phyloP scores from a whole-genome alignment of 805 yeast genomes.

The Ogataea corticis region DNA sequence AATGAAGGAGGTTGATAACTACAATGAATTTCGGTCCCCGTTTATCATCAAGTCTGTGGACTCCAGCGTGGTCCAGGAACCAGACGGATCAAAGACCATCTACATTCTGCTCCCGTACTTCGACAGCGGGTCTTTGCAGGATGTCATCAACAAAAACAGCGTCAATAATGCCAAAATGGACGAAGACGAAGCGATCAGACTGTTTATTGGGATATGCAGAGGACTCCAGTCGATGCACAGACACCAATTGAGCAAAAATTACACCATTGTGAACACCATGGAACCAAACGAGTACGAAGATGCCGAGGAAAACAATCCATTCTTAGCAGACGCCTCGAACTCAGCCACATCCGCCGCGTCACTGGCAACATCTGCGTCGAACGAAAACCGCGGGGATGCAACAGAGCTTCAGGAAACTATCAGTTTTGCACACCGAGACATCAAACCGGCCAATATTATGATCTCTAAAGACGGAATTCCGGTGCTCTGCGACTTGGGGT shows the following conservation, averaged over 20 bases:
- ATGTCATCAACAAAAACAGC: conserved; percentile 64
- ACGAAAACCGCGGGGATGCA: conserved; percentile 28
- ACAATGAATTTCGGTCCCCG: conserved; percentile 68
- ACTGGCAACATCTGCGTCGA: background rate
- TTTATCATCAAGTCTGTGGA: conserved; percentile 70
- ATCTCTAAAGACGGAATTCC: conserved; percentile 71
- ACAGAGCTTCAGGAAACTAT: conserved; percentile 57
- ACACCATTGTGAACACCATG: conserved; percentile 19
- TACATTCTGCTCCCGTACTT: conserved; percentile 80
- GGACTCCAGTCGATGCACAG: conserved; percentile 79
- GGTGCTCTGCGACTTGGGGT: conserved; percentile 82
- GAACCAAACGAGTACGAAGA: conserved; percentile 19
- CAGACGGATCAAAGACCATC: conserved; percentile 77
- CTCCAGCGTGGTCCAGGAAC: conserved; percentile 68
- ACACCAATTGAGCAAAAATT: conserved; percentile 39
- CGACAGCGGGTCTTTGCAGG: conserved; percentile 74
- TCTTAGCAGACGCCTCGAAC: conserved; percentile 12
- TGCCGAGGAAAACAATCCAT: conserved; percentile 25
- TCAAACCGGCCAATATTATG: conserved; percentile 90
- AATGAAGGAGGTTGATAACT: conserved; percentile 73
- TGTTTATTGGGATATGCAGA: conserved; percentile 68
- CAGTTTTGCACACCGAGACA: conserved; percentile 82
- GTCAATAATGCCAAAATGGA: conserved; percentile 53
- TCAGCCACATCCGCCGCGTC: conserved; percentile 1
- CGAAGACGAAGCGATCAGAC: conserved; percentile 62